Evolutionary conservation across 345 rosid genomes (phyloP).

Genomic region (Salix suchowensis): DNA sequence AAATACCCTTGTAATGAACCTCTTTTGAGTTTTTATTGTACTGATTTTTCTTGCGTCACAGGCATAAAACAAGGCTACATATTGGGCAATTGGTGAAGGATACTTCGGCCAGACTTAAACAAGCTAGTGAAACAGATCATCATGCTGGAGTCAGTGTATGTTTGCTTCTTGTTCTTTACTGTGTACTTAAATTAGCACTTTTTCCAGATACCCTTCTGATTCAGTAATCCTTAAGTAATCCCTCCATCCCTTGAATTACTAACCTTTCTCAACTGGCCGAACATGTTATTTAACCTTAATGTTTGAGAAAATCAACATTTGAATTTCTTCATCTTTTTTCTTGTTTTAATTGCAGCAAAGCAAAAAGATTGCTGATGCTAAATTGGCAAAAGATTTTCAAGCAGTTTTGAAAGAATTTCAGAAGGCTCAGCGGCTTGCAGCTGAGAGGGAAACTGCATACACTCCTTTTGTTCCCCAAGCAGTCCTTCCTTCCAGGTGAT

Average conservation of each 20-base stretch:
- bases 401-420: slow-evolving; percentile 91
- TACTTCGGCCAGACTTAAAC: slow-evolving; percentile 86
- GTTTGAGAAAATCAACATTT: no score
- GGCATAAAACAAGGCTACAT: slow-evolving; percentile 80
- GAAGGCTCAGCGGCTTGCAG: slow-evolving; percentile 96
- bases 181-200: background rate
- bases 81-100: slow-evolving; percentile 89
- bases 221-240: background rate
- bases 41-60: slow-evolving; percentile 30
- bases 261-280: background rate
- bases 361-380: slow-evolving; percentile 93
- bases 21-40: background rate
- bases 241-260: background rate
- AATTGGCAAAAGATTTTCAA: slow-evolving; percentile 97
- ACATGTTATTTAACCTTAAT: background rate
- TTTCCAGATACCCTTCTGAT: background rate
- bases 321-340: background rate
- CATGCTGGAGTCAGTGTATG: slow-evolving; percentile 58
- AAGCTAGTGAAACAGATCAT: slow-evolving; percentile 87
- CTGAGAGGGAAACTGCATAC: slow-evolving; percentile 91
- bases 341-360: slow-evolving; percentile 44
- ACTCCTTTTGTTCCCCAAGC: slow-evolving; percentile 71
- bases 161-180: background rate
- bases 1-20: background rate
- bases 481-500: slow-evolving; percentile 65